Evolutionary conservation across 192 early-diverging fungal genomes (phyloP).

Genomic region (Backusella morwellensis): DNA sequence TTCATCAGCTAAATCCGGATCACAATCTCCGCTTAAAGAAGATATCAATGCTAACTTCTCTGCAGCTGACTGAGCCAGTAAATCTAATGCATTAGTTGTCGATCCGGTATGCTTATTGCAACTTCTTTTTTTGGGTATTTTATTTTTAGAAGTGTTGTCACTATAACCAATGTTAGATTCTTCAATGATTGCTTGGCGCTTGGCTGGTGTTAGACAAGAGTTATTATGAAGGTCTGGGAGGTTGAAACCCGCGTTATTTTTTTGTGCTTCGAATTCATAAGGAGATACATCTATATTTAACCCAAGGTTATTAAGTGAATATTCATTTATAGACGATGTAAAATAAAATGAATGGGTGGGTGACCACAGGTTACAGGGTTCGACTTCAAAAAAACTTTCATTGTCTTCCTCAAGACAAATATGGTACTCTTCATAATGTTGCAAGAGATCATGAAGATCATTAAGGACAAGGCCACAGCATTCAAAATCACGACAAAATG

Average conservation of each 20-base stretch:
- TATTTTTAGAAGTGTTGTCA: background rate
- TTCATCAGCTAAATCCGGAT: slow-evolving; percentile 29
- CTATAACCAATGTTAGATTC: background rate
- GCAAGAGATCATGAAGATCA: slow-evolving; percentile 91
- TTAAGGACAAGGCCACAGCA: slow-evolving; percentile 90
- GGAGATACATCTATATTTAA: background rate
- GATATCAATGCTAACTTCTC: slow-evolving; percentile 29
- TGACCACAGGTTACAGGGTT: background rate
- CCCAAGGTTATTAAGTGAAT: background rate
- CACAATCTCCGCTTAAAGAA: slow-evolving; percentile 8
- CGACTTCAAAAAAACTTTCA: slow-evolving; percentile 26
- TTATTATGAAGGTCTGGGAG: slow-evolving; percentile 13
- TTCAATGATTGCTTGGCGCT: background rate
- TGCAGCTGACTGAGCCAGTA: slow-evolving; percentile 16
- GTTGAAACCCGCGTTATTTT: slow-evolving; percentile 24
- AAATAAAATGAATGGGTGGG: slow-evolving; percentile 8
- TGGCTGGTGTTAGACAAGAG: background rate
- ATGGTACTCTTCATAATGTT: slow-evolving; percentile 96
- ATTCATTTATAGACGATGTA: background rate
- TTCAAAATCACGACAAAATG: slow-evolving; percentile 92
- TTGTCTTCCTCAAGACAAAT: slow-evolving; percentile 75
- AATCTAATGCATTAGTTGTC: slow-evolving; percentile 15
- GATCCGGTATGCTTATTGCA: background rate
- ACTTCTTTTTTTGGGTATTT: slow-evolving; percentile 11
- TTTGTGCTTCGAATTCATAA: slow-evolving; percentile 16